Evolutionary conservation across 495 filamentous ascomycete species (phyloP).

Genomic region (Annulohypoxylon stygium): DNA sequence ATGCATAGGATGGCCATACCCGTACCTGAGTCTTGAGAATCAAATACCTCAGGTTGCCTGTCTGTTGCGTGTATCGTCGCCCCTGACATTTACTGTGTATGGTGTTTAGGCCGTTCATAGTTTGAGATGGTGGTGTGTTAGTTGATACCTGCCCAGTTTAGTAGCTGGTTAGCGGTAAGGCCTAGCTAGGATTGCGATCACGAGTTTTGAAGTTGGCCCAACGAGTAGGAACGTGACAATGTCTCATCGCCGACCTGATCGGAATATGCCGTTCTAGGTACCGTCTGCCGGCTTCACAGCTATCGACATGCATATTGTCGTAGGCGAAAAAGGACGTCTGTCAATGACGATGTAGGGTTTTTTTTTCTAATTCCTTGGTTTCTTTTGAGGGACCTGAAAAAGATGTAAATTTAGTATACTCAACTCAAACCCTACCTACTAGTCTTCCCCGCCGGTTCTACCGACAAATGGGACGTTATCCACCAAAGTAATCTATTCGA

Average conservation of each 20-base stretch:
- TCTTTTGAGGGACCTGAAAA: not conserved
- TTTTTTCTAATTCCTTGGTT: not conserved
- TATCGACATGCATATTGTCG: not conserved
- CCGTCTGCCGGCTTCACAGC: not conserved
- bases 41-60: constrained; percentile 2
- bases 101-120: not conserved
- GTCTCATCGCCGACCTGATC: not conserved
- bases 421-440: not conserved
- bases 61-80: not conserved
- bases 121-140: constrained; percentile 7
- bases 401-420: not conserved
- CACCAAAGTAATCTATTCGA: constrained; percentile 2
- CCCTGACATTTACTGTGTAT: not conserved
- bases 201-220: constrained; percentile 2
- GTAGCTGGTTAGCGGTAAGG: constrained; percentile 17
- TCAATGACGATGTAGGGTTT: not conserved
- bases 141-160: constrained; percentile 28
- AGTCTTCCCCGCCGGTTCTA: not conserved
- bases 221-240: not conserved
- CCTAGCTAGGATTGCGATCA: constrained; percentile 17
- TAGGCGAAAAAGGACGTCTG: not conserved
- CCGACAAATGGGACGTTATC: constrained; percentile 3
- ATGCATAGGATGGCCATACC: too few relatives aligned
- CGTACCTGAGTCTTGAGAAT: not conserved
- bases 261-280: constrained; percentile 1